phyloP scores from a whole-genome alignment of 1,284 basidiomycete species.

The Tylopilus sp. region DNA sequence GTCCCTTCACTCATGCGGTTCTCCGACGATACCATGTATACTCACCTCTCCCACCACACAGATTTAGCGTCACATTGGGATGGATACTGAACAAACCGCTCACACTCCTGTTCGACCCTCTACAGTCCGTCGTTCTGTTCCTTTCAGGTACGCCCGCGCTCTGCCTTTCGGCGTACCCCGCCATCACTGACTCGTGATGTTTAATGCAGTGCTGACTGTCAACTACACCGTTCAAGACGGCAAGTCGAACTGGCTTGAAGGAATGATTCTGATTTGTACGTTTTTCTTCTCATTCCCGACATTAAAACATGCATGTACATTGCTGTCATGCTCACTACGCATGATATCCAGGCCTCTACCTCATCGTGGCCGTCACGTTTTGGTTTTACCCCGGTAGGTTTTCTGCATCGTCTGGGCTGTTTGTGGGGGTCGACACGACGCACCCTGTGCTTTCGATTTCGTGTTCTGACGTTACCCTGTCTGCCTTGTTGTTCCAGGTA shows the following conservation, averaged over 20 bases:
- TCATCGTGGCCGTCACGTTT: conserved; percentile 37
- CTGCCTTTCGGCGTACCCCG: background rate
- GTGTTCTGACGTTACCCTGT: conserved; percentile 3
- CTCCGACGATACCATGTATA: conserved; percentile 42
- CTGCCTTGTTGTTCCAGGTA: background rate
- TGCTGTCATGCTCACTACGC: conserved; percentile 1
- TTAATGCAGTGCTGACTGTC: conserved; percentile 59
- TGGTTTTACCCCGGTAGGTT: conserved; percentile 49
- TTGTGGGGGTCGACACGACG: background rate
- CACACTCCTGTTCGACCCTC: conserved; percentile 77
- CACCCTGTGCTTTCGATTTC: background rate
- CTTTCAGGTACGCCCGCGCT: conserved; percentile 37
- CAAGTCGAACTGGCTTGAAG: conserved; percentile 80
- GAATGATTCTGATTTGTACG: conserved; percentile 67
- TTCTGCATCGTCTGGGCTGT: background rate
- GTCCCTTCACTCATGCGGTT: conserved; percentile 37
- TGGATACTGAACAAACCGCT: conserved; percentile 72
- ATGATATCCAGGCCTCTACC: conserved; percentile 37
- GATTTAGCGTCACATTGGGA: conserved; percentile 58
- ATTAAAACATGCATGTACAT: background rate
- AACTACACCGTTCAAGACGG: conserved; percentile 80
- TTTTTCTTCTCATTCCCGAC: background rate
- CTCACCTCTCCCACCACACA: conserved; percentile 51
- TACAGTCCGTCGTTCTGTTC: conserved; percentile 65
- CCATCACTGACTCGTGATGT: background rate